phyloP scores from a whole-genome alignment of 2,329 filamentous ascomycete genomes.

The Trichoderma sp. region DNA sequence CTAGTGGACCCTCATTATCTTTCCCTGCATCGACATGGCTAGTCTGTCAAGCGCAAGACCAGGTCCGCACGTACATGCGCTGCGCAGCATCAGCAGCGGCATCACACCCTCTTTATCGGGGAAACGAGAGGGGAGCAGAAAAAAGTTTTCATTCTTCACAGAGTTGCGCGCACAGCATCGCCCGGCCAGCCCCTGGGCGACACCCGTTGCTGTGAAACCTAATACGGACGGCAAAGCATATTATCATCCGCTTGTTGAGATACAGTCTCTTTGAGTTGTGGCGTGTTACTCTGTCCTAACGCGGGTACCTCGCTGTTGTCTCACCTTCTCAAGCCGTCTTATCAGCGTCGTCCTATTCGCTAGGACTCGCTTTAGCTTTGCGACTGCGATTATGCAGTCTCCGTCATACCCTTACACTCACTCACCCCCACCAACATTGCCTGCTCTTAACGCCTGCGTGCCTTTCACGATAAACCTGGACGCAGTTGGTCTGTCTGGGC shows the following conservation, averaged over 20 bases:
- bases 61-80: conserved; percentile 1
- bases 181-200: neutral
- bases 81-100: conserved; percentile 12
- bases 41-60: conserved; percentile 5
- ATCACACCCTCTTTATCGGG: conserved; percentile 21
- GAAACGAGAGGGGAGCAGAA: neutral
- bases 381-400: conserved; percentile 6
- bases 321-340: conserved; percentile 24
- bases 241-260: neutral
- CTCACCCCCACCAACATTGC: neutral
- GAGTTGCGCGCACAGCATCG: conserved; percentile 17
- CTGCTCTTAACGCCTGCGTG: conserved; percentile 1
- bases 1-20: neutral
- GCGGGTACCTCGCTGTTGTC: conserved; percentile 7
- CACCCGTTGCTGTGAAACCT: conserved; percentile 14
- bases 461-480: neutral
- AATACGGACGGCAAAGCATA: neutral
- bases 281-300: conserved; percentile 5
- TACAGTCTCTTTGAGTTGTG: neutral
- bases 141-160: neutral
- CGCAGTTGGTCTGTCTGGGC: neutral
- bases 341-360: conserved; percentile 13
- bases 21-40: conserved; percentile 1
- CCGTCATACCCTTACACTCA: neutral
- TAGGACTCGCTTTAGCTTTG: neutral